Base-by-base conservation (phyloP, 2,329 filamentous ascomycete species). In the Helminthosporium solani region DNA sequence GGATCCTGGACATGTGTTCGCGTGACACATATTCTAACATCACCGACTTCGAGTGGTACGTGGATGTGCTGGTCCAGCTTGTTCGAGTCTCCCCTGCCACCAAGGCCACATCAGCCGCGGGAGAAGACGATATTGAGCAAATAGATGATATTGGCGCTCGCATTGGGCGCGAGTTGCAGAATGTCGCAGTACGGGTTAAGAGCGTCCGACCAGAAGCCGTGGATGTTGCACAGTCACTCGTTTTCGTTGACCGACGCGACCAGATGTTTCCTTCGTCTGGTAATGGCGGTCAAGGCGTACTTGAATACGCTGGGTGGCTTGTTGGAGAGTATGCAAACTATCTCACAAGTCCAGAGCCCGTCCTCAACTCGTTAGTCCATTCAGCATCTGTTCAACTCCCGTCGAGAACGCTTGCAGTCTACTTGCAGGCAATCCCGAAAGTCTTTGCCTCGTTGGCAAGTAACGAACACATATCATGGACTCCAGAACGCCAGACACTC, bases 1-100 rank as follows among this genome's bases (percentile, higher is more conserved):
- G 88, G 48, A 90, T 97, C 49, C 69, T 97, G 9, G 83, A 85
- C 50, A 95, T 99, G 83, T 97, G 92, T 68, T 88, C 90, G 7
- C 84, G 85, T 54, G 87, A 91, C 54, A 96, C 90, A 50, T 99
- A 97, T 67, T 80, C 81, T 31, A 89, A 90, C 62, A 78, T 99
- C 38, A 75, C 80, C 42, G 92, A 99, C 66, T 99, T 99, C 67
- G 92, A 96, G 57, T 99, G 94, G 94, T 97, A 97, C 68, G 87
- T 97, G 55, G 88, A 94, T 56, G 83, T 96, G 21, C 75, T 99
- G 23, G 86, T 89, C 4, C 90, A 96, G 64, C 79, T 99, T 12
- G 83, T 96, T 33, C 84, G 86, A 35, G 73, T 64, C 78, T 88
- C 72, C 76, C 85, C 75, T 7, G 16, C 87, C 75, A 66, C 71